Base-by-base conservation (phyloP, 306 rosid genomes). In the Corylus americana region DNA sequence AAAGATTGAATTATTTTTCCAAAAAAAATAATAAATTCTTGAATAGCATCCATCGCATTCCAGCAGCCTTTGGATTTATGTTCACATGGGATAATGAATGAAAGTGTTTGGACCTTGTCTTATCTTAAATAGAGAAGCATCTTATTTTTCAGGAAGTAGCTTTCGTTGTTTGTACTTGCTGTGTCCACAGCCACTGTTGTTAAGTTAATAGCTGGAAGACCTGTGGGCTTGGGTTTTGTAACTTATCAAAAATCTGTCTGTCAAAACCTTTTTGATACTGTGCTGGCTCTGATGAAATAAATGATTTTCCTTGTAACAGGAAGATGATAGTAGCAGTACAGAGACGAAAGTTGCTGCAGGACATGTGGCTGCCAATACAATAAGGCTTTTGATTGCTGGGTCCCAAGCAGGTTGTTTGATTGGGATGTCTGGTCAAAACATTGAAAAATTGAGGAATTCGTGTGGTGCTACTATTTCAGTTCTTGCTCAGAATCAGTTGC, bases 341-440 rank as follows among this genome's bases (percentile, higher is more conserved):
- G 98, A 94, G 85, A 82, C 87, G 66, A 94, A 87, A 86, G 85
- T 91, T 81, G 89, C 85, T 13, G 89, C 90, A 20, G 96, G 96
- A 75, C 97, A 94, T 78, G 91, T 94, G 79, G 97, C 95, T 87
- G 98, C 98, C 67, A 92, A 94, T 83, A 88, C 97, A 18, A 87
- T 94, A 79, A 89, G 97, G 86, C 97, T 94, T 81, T 82, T 94
- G 86, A 94, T 94, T 81, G 98, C 97, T 77, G 98, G 98, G 78
- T 91, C 97, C 61, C 98, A 94, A 79, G 98, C 97, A 20, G 98
- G 98, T 82, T 89, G 87, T 25, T 87, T 94, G 79, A 92, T 94
- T 79, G 98, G 98, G 84, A 81, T 89, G 86, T 92, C 98, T 47
- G 98, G 98, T 74, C 94, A 91, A 83, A 94, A 94, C 80, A 94